phyloP scores from a whole-genome alignment of 2,329 filamentous ascomycete genomes.

The Penicillium crustosum region DNA sequence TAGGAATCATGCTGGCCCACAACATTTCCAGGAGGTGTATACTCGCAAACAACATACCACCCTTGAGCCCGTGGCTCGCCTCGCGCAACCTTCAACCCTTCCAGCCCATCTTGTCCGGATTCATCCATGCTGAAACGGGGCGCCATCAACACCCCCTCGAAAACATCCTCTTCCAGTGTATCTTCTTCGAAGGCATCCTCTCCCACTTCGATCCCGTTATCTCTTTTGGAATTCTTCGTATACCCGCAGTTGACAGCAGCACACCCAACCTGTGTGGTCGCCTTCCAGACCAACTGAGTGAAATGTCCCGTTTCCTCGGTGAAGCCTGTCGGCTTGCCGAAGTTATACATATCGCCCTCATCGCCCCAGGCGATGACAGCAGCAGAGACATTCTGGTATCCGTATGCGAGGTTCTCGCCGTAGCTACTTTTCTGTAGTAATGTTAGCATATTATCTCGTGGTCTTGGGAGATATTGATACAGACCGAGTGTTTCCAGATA shows the following conservation, averaged over 20 bases:
- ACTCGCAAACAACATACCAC: constrained; percentile 70
- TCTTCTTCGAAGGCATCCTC: constrained; percentile 18
- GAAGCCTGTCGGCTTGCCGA: constrained; percentile 55
- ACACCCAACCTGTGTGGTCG: constrained; percentile 61
- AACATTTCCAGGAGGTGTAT: constrained; percentile 67
- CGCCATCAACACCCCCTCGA: constrained; percentile 31
- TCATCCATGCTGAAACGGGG: background rate
- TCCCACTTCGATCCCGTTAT: background rate
- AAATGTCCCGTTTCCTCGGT: constrained; percentile 65
- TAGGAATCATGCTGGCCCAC: constrained; percentile 31
- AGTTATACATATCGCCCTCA: constrained; percentile 62
- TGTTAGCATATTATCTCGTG: constrained; percentile 1
- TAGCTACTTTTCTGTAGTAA: constrained; percentile 56
- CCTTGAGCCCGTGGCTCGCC: constrained; percentile 40
- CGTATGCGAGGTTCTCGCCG: constrained; percentile 73
- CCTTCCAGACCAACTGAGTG: constrained; percentile 70
- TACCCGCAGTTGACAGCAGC: constrained; percentile 46
- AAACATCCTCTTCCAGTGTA: background rate
- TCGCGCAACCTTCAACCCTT: background rate
- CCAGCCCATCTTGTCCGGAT: background rate
- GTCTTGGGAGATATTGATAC: background rate
- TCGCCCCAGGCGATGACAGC: constrained; percentile 67
- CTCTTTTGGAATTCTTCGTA: constrained; percentile 17
- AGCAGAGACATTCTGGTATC: constrained; percentile 60
- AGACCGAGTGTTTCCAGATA: constrained; percentile 44